Conservation (phyloP, 2,329 filamentous ascomycete species). For the Phialocephala subalpina region DNA sequence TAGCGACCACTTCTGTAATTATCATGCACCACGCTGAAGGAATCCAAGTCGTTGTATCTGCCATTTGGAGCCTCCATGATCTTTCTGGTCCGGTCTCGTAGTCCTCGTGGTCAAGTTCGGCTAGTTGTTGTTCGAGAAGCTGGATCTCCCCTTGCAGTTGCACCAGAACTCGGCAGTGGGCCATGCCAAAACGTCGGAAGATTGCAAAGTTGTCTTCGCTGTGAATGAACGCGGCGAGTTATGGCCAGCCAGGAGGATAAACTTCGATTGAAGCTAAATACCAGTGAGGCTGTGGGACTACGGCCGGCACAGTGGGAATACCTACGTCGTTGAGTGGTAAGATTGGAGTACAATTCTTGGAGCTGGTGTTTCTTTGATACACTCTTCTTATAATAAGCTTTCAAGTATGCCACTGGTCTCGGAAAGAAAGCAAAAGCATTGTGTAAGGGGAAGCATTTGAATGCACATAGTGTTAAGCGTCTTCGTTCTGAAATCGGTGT, state of each 20-base stretch:
- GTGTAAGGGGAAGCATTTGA: not conserved
- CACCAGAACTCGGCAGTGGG: slow-evolving; percentile 23
- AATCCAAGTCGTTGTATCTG: too few species aligned
- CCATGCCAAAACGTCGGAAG: slow-evolving; percentile 24
- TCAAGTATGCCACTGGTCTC: not conserved
- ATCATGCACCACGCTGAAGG: too few species aligned
- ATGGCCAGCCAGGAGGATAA: slow-evolving; percentile 25
- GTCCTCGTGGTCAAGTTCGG: slow-evolving; percentile 26
- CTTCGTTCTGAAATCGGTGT: too few species aligned
- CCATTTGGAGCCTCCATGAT: slow-evolving; percentile 1
- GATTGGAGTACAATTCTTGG: not conserved
- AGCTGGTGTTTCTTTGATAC: not conserved
- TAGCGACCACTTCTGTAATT: too few species aligned
- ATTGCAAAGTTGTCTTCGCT: slow-evolving; percentile 25
- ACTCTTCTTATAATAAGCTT: not conserved
- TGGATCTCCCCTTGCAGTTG: slow-evolving; percentile 25
- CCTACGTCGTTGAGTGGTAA: not conserved
- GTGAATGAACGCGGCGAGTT: slow-evolving; percentile 28
- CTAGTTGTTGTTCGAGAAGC: slow-evolving; percentile 24
- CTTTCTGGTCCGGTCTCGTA: not conserved
- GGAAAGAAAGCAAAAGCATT: not conserved
- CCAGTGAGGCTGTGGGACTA: not conserved
- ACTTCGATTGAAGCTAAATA: slow-evolving; percentile 11
- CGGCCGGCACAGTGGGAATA: not conserved
- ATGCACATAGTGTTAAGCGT: not conserved